Evolutionary conservation across 257 asterid species (phyloP).

Genomic region (Solanum piurae): DNA sequence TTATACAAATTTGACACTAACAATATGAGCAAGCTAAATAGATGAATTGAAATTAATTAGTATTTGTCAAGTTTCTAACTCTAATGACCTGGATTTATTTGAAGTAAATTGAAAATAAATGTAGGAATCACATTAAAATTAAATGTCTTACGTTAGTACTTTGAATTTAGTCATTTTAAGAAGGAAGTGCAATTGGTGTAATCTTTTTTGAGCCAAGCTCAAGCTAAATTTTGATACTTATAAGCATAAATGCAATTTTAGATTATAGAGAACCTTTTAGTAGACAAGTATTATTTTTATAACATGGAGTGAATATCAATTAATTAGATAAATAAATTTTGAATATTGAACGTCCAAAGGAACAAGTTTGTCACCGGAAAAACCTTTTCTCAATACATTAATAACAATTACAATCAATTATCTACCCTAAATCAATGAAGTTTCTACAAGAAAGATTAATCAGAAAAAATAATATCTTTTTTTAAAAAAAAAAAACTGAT

Average conservation of each 20-base stretch:
- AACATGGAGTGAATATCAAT: background rate
- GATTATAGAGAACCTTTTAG: background rate
- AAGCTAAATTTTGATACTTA: background rate
- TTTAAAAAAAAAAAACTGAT: too few species aligned
- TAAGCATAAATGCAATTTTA: background rate
- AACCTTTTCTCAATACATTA: too few species aligned
- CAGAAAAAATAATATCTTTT: background rate
- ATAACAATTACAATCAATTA: too few species aligned
- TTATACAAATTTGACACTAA: background rate
- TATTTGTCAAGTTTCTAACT: background rate
- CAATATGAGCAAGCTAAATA: fast-evolving
- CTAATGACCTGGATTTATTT: background rate
- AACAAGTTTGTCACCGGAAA: background rate
- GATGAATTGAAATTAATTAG: background rate
- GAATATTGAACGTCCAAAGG: background rate
- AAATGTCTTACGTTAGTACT: background rate
- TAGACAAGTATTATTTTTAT: background rate
- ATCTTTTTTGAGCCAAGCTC: background rate
- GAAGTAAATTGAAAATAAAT: background rate
- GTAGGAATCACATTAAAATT: background rate
- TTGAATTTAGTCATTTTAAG: background rate
- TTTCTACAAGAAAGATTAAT: too few species aligned
- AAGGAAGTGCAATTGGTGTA: background rate
- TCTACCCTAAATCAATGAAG: too few species aligned
- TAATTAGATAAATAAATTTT: background rate